phyloP scores from a whole-genome alignment of 148 eudicot species.

The Agrostemma githago region DNA sequence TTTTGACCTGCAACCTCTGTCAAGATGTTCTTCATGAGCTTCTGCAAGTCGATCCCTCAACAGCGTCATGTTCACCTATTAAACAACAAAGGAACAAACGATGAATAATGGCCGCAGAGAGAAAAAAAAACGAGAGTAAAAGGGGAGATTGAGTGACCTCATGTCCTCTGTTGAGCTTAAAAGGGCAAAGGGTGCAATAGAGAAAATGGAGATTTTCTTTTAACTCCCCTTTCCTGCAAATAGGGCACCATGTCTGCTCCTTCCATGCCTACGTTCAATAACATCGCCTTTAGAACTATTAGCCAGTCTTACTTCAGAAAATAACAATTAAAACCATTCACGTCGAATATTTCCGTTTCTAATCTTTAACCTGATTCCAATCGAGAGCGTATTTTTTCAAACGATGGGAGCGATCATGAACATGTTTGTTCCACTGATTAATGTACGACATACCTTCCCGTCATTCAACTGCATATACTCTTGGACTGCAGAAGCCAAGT shows the following conservation, averaged over 20 bases:
- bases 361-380: too few species aligned
- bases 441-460: slow-evolving; percentile 50
- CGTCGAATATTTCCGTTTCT: background rate
- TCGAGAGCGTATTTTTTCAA: background rate
- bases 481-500: slow-evolving; percentile 64
- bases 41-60: slow-evolving; percentile 64
- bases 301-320: background rate
- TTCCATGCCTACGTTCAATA: slow-evolving; percentile 42
- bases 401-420: background rate
- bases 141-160: slow-evolving; percentile 44
- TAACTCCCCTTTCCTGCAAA: slow-evolving; percentile 76
- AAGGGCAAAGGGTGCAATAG: slow-evolving; percentile 59
- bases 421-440: background rate
- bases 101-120: background rate
- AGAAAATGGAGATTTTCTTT: slow-evolving; percentile 49
- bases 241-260: slow-evolving; percentile 77
- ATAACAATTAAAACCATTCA: background rate
- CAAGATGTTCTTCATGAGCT: slow-evolving; percentile 75
- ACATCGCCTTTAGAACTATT: background rate
- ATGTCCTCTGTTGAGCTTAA: slow-evolving; percentile 53
- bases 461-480: slow-evolving; percentile 83
- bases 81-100: background rate
- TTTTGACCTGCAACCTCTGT: slow-evolving; percentile 70
- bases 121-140: slow-evolving; percentile 20
- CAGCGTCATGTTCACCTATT: slow-evolving; percentile 57